Evolutionary conservation across 495 filamentous ascomycete genomes (phyloP).

Genomic region (Terfezia boudieri): DNA sequence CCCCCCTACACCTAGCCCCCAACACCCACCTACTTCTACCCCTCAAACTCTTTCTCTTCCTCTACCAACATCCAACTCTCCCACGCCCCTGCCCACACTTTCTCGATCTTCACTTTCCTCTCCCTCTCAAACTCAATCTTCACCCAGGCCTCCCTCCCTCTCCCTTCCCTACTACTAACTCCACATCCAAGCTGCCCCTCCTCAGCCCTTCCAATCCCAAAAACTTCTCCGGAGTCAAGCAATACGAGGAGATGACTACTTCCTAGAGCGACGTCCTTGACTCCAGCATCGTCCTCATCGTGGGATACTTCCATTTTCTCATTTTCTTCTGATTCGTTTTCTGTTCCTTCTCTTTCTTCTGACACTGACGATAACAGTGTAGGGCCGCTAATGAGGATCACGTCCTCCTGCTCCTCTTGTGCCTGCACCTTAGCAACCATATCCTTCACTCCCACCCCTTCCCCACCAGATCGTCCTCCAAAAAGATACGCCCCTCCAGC

Average conservation of each 20-base stretch:
- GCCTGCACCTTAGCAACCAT: conserved; percentile 20
- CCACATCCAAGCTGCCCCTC: conserved; percentile 35
- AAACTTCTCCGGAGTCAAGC: conserved; percentile 29
- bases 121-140: background rate
- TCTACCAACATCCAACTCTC: background rate
- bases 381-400: conserved; percentile 13
- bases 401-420: conserved; percentile 21
- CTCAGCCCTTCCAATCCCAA: conserved; percentile 29
- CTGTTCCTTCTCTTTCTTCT: background rate
- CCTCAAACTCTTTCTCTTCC: too few relatives aligned
- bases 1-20: too few relatives aligned
- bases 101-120: background rate
- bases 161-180: conserved; percentile 1
- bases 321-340: background rate
- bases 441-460: conserved; percentile 12
- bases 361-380: too few relatives aligned
- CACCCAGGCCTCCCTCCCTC: conserved; percentile 1
- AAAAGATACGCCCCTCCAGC: conserved; percentile 32
- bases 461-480: conserved; percentile 29
- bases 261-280: conserved; percentile 33
- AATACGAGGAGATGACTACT: conserved; percentile 34
- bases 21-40: too few relatives aligned
- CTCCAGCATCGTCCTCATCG: background rate
- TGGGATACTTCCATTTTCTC: background rate
- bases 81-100: background rate